phyloP scores from a whole-genome alignment of 768 basidiomycete genomes.

The Pleurotus cornucopiae region DNA sequence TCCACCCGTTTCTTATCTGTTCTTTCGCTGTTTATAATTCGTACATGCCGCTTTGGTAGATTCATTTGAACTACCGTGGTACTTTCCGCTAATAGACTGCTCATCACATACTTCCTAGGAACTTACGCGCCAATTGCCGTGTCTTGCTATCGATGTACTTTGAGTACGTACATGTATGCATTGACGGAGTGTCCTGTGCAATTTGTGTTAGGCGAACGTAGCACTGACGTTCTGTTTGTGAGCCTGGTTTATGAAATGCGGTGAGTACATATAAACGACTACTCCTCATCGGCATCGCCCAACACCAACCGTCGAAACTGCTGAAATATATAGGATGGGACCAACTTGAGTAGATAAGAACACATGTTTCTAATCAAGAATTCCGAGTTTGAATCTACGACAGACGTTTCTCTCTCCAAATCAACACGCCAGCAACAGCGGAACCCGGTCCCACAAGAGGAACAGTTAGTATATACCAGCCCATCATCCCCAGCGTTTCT shows the following conservation, averaged over 20 bases:
- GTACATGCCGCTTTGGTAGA: slow-evolving; percentile 1
- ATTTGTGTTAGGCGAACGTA: too few species aligned
- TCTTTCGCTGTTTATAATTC: slow-evolving; percentile 6
- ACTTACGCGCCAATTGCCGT: neutral
- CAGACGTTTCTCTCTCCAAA: neutral
- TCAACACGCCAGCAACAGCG: neutral
- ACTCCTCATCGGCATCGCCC: too few species aligned
- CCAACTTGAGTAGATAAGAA: too few species aligned
- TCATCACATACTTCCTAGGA: slow-evolving; percentile 1
- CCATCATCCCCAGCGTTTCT: neutral
- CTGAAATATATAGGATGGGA: too few species aligned
- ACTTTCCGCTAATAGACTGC: slow-evolving; percentile 7
- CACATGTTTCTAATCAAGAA: too few species aligned
- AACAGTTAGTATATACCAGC: neutral
- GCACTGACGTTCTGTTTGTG: too few species aligned
- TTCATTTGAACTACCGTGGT: slow-evolving; percentile 3
- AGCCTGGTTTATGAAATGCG: too few species aligned
- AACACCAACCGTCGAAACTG: too few species aligned
- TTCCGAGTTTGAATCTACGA: neutral
- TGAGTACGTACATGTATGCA: neutral
- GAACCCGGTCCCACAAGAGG: neutral
- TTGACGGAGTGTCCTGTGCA: too few species aligned
- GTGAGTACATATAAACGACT: too few species aligned
- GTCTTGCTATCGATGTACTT: neutral
- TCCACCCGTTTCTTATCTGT: slow-evolving; percentile 2